These are phyloP conservation scores for Trichophyton mentagrophytes DNA, from an alignment of 2,329 filamentous ascomycete species.

Conservation along the genomic window DNA sequence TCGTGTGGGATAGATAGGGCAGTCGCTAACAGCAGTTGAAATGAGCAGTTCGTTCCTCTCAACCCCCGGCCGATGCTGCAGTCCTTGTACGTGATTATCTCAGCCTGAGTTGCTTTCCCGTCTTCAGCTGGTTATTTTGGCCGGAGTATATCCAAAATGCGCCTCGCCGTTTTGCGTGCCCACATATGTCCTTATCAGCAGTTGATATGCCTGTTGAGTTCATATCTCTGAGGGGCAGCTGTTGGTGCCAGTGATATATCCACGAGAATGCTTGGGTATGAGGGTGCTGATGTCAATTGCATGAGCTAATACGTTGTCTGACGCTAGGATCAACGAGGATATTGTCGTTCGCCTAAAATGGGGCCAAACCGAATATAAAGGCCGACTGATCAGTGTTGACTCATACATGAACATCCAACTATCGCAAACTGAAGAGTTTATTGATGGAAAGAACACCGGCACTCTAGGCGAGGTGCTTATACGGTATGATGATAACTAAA, in stretches of 20 bases:
- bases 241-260: not conserved
- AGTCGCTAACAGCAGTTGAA: not conserved
- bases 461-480: constrained; percentile 85
- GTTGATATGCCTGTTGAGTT: not conserved
- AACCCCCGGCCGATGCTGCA: constrained; percentile 97
- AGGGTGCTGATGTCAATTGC: not conserved
- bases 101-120: not conserved
- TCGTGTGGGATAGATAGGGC: not conserved
- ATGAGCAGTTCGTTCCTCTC: constrained; percentile 64
- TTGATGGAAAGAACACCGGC: constrained; percentile 74
- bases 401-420: constrained; percentile 99
- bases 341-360: constrained; percentile 92
- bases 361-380: constrained; percentile 96
- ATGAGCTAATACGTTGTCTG: not conserved
- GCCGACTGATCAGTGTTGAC: constrained; percentile 81
- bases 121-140: not conserved
- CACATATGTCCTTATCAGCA: not conserved
- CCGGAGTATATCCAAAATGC: not conserved
- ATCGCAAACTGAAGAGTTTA: constrained; percentile 79
- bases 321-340: constrained; percentile 67
- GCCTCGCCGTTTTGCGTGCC: not conserved
- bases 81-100: constrained; percentile 53
- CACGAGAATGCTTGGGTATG: not conserved
- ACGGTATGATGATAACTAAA: constrained; percentile 40
- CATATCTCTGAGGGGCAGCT: not conserved